Conservation (phyloP, 257 asterid species). For the Dorcoceras hygrometricum region DNA sequence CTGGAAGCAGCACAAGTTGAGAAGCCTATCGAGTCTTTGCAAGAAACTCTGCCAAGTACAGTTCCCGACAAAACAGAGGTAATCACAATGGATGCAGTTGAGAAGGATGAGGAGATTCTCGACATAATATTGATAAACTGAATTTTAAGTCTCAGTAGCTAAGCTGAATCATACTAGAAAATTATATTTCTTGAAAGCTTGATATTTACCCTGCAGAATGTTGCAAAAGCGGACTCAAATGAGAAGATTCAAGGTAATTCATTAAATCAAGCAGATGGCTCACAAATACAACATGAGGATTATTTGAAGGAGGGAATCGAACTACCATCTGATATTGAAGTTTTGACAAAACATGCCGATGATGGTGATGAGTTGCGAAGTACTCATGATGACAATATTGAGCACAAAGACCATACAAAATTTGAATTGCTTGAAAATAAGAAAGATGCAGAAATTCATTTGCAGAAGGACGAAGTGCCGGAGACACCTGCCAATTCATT, state of each 20-base stretch:
- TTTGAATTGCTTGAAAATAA: neutral
- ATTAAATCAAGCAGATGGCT: neutral
- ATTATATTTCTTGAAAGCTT: too few species aligned
- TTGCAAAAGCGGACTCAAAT: neutral
- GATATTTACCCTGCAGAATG: neutral
- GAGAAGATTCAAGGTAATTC: neutral
- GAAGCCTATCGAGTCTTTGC: neutral
- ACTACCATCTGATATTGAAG: conserved; percentile 10
- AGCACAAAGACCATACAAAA: conserved; percentile 1
- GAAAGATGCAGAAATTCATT: neutral
- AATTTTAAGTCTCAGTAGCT: neutral
- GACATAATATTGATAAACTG: neutral
- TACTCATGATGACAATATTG: neutral
- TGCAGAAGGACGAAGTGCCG: neutral
- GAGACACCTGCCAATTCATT: conserved; percentile 8
- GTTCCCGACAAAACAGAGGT: conserved; percentile 21
- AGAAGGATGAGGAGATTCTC: neutral
- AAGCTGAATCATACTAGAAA: too few species aligned
- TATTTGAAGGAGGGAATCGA: neutral
- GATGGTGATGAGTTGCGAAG: neutral
- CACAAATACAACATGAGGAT: neutral
- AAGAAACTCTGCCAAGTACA: neutral
- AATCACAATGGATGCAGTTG: conserved; percentile 8
- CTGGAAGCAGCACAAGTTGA: neutral
- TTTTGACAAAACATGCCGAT: conserved; percentile 1